Evolutionary conservation across 1,284 basidiomycete species (phyloP).

Genomic region (Ganoderma multipileum): DNA sequence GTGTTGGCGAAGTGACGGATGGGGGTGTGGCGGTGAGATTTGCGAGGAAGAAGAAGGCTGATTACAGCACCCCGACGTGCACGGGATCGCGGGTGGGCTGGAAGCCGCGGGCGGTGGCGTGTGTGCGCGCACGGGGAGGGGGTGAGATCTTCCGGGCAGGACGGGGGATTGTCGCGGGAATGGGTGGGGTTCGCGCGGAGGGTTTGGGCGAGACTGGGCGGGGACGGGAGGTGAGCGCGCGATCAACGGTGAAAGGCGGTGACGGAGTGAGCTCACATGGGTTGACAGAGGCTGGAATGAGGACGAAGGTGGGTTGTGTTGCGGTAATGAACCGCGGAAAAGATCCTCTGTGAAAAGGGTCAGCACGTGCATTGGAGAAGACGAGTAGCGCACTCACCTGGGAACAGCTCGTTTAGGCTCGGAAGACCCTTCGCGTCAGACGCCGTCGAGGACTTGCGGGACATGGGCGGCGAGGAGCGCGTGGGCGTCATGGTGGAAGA

Average conservation of each 20-base stretch:
- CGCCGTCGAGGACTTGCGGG: constrained; percentile 19
- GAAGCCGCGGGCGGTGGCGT: constrained; percentile 12
- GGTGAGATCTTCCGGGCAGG: constrained; percentile 10
- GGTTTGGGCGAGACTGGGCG: background rate
- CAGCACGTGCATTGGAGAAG: constrained; percentile 3
- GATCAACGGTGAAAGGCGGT: background rate
- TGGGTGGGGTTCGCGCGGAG: constrained; percentile 11
- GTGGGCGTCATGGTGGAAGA: constrained; percentile 19
- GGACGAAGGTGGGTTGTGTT: constrained; percentile 10
- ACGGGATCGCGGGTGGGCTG: constrained; percentile 7
- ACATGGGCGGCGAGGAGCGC: constrained; percentile 14
- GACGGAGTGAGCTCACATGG: constrained; percentile 5
- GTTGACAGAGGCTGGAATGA: constrained; percentile 25
- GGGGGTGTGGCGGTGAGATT: constrained; percentile 12
- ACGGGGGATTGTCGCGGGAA: constrained; percentile 7
- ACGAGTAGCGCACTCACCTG: constrained; percentile 27
- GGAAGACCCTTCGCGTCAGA: constrained; percentile 32
- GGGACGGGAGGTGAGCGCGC: background rate
- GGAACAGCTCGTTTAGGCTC: constrained; percentile 40
- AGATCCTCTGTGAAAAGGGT: constrained; percentile 31
- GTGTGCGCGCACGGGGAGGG: constrained; percentile 1
- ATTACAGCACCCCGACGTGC: constrained; percentile 13
- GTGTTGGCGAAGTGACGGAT: background rate
- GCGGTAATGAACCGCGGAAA: constrained; percentile 27
- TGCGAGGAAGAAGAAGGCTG: constrained; percentile 13